phyloP scores from a whole-genome alignment of 257 asterid species.

The Solanum bulbocastanum region DNA sequence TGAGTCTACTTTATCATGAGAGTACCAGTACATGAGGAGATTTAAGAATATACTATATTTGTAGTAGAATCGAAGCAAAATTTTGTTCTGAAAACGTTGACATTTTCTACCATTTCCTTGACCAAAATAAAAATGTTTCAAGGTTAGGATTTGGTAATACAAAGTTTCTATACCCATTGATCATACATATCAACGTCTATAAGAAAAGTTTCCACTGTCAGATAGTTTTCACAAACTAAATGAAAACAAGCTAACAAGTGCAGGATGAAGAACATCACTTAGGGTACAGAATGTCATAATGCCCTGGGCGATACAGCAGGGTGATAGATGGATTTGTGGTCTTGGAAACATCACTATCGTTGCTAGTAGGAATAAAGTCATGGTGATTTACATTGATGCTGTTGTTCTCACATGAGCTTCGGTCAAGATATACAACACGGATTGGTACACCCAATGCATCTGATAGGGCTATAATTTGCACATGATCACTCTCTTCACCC shows the following conservation, averaged over 20 bases:
- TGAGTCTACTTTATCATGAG: not conserved
- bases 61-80: too few relatives aligned
- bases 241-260: not conserved
- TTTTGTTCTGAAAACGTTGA: too few relatives aligned
- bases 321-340: slow-evolving; percentile 48
- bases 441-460: slow-evolving; percentile 85
- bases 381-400: slow-evolving; percentile 82
- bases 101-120: too few relatives aligned
- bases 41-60: too few relatives aligned
- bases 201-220: not conserved
- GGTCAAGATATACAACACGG: slow-evolving; percentile 85
- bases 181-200: not conserved
- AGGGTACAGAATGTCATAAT: slow-evolving; percentile 42
- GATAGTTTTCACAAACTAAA: not conserved
- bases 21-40: too few relatives aligned
- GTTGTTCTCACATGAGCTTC: slow-evolving; percentile 74
- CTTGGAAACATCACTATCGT: slow-evolving; percentile 12
- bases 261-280: slow-evolving; percentile 21
- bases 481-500: slow-evolving; percentile 99
- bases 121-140: too few relatives aligned
- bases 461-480: slow-evolving; percentile 91
- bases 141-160: not conserved
- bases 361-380: slow-evolving; percentile 48
- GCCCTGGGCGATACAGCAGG: slow-evolving; percentile 92
- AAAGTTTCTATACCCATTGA: not conserved